These are phyloP conservation scores for Cystofilobasidium ferigula DNA, from an alignment of 768 basidiomycete species.

Conservation along the genomic window DNA sequence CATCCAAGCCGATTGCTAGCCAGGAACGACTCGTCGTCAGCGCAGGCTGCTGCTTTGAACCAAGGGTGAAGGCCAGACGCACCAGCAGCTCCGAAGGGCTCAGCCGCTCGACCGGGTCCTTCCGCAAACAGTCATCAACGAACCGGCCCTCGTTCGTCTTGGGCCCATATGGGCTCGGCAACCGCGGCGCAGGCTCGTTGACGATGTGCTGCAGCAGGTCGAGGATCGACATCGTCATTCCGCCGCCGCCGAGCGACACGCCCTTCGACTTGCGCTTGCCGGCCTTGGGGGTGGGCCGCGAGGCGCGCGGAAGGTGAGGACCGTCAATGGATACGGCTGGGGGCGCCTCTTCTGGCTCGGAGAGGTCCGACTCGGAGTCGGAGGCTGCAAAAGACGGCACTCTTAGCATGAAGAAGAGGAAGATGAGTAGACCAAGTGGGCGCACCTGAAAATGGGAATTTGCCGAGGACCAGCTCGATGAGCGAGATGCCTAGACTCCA, in stretches of 20 bases:
- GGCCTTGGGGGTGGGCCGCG: constrained; percentile 46
- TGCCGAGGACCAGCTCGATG: constrained; percentile 90
- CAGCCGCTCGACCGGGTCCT: constrained; percentile 71
- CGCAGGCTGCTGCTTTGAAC: neutral
- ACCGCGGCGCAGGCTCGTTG: constrained; percentile 86
- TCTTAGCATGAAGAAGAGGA: neutral
- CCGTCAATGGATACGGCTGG: constrained; percentile 1
- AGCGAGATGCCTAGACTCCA: constrained; percentile 97
- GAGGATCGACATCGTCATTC: constrained; percentile 96
- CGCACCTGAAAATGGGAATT: constrained; percentile 75
- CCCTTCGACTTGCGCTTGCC: constrained; percentile 82
- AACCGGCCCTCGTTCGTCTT: constrained; percentile 62
- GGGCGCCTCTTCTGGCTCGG: constrained; percentile 6
- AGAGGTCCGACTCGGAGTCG: constrained; percentile 19
- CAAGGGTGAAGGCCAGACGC: constrained; percentile 26
- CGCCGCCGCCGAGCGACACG: constrained; percentile 83
- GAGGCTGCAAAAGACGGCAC: too few relatives aligned
- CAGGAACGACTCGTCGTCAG: neutral
- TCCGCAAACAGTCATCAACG: constrained; percentile 77
- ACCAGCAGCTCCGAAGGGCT: constrained; percentile 71
- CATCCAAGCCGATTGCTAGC: constrained; percentile 20
- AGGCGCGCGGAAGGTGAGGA: neutral
- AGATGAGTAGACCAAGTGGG: neutral
- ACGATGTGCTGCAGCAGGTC: constrained; percentile 96
- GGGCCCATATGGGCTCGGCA: constrained; percentile 36